A percentile compares a stretch with the other conserved stretches of the same genome.
Conservation (phyloP, 305 asterid species). For the Fraxinus dipetala region DNA sequence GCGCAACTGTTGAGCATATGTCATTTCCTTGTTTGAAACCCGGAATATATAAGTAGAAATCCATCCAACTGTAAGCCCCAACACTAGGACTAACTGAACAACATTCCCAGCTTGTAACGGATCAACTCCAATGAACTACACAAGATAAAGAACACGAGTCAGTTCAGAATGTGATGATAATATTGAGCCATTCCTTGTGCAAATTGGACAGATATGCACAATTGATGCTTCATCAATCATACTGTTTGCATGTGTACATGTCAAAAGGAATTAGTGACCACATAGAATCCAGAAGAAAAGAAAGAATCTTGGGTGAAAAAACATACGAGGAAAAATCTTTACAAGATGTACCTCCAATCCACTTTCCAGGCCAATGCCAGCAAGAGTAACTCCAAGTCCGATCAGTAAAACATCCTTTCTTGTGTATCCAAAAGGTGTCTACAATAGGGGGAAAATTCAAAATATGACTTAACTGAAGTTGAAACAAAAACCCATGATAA, state of each 20-base stretch:
- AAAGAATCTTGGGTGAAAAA: neutral
- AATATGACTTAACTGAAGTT: neutral
- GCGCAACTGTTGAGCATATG: constrained; percentile 81
- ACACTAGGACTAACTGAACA: constrained; percentile 79
- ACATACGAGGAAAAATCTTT: neutral
- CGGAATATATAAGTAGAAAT: constrained; percentile 87
- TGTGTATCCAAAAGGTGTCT: constrained; percentile 74
- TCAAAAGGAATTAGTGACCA: neutral
- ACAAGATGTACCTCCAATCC: constrained; percentile 51
- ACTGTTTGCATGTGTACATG: neutral
- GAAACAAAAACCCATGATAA: constrained; percentile 1
- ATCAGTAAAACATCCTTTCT: constrained; percentile 90
- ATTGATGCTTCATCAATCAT: neutral
- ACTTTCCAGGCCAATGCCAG: constrained; percentile 32
- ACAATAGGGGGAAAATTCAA: neutral
- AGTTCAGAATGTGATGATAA: neutral
- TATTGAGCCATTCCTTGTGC: neutral
- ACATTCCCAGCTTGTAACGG: constrained; percentile 91
- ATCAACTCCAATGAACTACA: constrained; percentile 82
- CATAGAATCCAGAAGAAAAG: neutral
- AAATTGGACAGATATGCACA: neutral
- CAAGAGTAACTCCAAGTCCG: constrained; percentile 68
- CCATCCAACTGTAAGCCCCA: constrained; percentile 82
- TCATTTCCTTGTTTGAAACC: constrained; percentile 95
- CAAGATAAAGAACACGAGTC: constrained; percentile 14